Evolutionary conservation across 495 filamentous ascomycete species (phyloP).

Genomic region (Aspergillus diversus): DNA sequence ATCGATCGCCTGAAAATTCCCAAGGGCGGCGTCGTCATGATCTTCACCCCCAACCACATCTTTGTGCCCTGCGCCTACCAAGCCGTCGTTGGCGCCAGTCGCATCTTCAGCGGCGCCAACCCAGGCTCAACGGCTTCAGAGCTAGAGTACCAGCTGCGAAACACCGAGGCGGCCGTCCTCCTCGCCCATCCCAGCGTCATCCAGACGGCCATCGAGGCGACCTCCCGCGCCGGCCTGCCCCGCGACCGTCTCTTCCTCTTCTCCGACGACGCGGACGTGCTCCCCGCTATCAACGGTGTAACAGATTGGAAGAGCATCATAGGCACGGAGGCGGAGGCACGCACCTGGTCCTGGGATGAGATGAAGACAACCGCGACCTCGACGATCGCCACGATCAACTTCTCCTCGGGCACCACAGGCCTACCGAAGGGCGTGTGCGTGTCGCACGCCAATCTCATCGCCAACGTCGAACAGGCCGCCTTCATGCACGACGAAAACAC

Average conservation of each 20-base stretch:
- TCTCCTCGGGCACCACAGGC: constrained; percentile 53
- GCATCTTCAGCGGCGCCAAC: constrained; percentile 62
- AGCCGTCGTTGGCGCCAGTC: constrained; percentile 58
- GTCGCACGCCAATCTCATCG: constrained; percentile 46
- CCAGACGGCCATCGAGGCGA: constrained; percentile 26
- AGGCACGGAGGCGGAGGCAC: constrained; percentile 35
- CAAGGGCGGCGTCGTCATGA: constrained; percentile 48
- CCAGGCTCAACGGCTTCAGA: constrained; percentile 42
- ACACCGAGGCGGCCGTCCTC: constrained; percentile 41
- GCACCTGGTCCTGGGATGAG: constrained; percentile 36
- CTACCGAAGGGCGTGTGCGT: constrained; percentile 54
- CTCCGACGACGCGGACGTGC: constrained; percentile 30
- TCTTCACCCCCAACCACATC: constrained; percentile 51
- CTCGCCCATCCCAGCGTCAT: constrained; percentile 28
- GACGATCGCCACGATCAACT: constrained; percentile 48
- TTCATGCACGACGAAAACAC: constrained; percentile 34
- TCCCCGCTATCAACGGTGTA: constrained; percentile 28
- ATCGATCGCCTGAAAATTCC: constrained; percentile 39
- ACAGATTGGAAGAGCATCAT: constrained; percentile 45
- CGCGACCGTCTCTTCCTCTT: constrained; percentile 42
- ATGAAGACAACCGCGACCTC: constrained; percentile 29
- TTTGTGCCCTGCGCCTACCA: constrained; percentile 52
- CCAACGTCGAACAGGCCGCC: constrained; percentile 36
- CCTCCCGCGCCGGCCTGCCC: constrained; percentile 32
- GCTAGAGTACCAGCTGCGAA: constrained; percentile 45